Conservation (phyloP, 2,329 filamentous ascomycete genomes). For the Aspergillus sp. region DNA sequence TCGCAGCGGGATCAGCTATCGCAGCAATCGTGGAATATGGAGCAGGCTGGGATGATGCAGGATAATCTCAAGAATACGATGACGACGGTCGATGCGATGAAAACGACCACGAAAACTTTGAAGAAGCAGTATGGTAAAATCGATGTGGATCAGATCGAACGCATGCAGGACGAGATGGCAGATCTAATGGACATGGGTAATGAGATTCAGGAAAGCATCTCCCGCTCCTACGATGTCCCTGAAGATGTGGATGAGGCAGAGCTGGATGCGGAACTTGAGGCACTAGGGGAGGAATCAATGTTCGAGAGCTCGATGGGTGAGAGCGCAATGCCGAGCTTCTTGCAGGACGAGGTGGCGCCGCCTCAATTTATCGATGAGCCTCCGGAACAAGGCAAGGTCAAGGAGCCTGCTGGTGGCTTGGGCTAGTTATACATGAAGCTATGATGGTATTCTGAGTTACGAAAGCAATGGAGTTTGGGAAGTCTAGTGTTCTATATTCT, state of each 20-base stretch:
- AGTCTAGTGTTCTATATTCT: background rate
- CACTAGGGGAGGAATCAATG: constrained; percentile 89
- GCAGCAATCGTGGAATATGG: constrained; percentile 97
- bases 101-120: constrained; percentile 90
- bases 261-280: constrained; percentile 92
- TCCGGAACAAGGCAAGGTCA: constrained; percentile 70
- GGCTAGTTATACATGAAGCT: background rate
- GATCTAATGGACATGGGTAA: constrained; percentile 96
- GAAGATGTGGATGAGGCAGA: constrained; percentile 97
- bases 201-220: constrained; percentile 94
- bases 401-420: constrained; percentile 62
- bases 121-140: constrained; percentile 95
- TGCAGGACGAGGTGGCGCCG: constrained; percentile 80
- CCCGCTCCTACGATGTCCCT: constrained; percentile 85
- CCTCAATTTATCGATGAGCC: constrained; percentile 90
- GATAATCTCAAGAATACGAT: constrained; percentile 98
- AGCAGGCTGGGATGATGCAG: constrained; percentile 96
- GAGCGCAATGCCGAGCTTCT: constrained; percentile 70
- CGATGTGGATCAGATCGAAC: constrained; percentile 94
- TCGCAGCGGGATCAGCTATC: constrained; percentile 89
- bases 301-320: constrained; percentile 64
- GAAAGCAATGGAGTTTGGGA: background rate
- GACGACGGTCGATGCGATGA: constrained; percentile 96
- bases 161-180: constrained; percentile 98
- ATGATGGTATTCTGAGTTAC: background rate